Percentiles rank a stretch among this genome's conserved stretches.
Conservation (phyloP, 805 yeast genomes). For the Kodamaea restingae region DNA sequence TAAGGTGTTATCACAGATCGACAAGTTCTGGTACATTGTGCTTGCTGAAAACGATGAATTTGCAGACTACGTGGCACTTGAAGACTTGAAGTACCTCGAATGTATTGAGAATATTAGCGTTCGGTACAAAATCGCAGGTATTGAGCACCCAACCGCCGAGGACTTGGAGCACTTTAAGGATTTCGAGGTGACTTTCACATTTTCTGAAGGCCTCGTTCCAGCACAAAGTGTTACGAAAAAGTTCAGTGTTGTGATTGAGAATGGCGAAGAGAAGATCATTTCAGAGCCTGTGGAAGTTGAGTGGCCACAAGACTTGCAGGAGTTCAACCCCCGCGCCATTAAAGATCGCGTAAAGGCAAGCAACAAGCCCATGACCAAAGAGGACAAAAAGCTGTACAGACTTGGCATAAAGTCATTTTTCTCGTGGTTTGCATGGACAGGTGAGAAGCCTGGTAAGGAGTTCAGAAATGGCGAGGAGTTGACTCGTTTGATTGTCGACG, state of each 20-base stretch:
- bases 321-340: conserved; percentile 52
- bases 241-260: conserved; percentile 47
- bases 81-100: conserved; percentile 76
- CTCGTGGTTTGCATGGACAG: conserved; percentile 86
- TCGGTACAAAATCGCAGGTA: conserved; percentile 41
- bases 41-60: conserved; percentile 81
- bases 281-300: conserved; percentile 52
- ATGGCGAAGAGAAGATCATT: conserved; percentile 52
- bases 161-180: conserved; percentile 42
- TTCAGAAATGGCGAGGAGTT: conserved; percentile 76
- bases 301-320: conserved; percentile 68
- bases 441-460: conserved; percentile 69
- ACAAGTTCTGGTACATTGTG: conserved; percentile 85
- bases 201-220: conserved; percentile 47
- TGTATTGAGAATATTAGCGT: conserved; percentile 60
- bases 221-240: conserved; percentile 57
- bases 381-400: conserved; percentile 59
- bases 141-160: conserved; percentile 14
- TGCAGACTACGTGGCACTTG: conserved; percentile 70
- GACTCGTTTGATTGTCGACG: conserved; percentile 69
- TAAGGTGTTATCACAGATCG: conserved; percentile 47
- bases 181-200: conserved; percentile 58
- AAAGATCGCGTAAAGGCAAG: conserved; percentile 25
- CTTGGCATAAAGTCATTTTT: conserved; percentile 80
- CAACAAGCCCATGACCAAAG: conserved; percentile 36